These are phyloP conservation scores for Phascolomyces articulosus DNA, from an alignment of 371 early-diverging fungal genomes.

Conservation along the genomic window DNA sequence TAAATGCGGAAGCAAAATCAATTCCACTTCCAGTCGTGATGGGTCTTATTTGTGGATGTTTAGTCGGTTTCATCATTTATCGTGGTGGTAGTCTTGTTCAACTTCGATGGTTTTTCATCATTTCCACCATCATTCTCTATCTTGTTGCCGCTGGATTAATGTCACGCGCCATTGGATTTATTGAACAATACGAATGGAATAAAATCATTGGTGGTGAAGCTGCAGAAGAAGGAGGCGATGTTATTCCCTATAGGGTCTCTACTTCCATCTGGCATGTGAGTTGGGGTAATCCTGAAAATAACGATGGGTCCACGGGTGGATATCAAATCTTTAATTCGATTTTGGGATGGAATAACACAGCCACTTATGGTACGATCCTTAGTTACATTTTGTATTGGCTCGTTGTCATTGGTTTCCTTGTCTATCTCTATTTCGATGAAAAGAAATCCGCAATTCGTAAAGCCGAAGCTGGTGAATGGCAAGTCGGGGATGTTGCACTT, in stretches of 20 bases:
- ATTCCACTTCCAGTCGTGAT: conserved; percentile 80
- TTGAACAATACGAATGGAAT: conserved; percentile 65
- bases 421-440: conserved; percentile 48
- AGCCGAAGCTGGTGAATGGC: conserved; percentile 22
- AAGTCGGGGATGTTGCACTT: conserved; percentile 7
- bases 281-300: conserved; percentile 30
- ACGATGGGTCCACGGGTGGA: conserved; percentile 1
- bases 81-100: conserved; percentile 67
- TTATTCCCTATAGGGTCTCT: conserved; percentile 40
- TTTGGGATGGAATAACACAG: conserved; percentile 80
- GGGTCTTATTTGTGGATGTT: conserved; percentile 69
- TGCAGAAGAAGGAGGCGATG: conserved; percentile 36
- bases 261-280: conserved; percentile 44
- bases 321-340: conserved; percentile 74
- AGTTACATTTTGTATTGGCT: conserved; percentile 84
- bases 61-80: conserved; percentile 75
- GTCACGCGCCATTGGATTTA: conserved; percentile 54
- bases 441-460: conserved; percentile 30
- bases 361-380: conserved; percentile 70
- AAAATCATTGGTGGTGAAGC: conserved; percentile 57
- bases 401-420: conserved; percentile 49
- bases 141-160: conserved; percentile 82
- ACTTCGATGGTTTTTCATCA: conserved; percentile 77
- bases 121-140: conserved; percentile 72
- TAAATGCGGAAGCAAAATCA: conserved; percentile 64